Evolutionary conservation across 306 rosid genomes (phyloP), one percentile per base, ranked within the genome.

Genomic region (Vicia villosa): DNA sequence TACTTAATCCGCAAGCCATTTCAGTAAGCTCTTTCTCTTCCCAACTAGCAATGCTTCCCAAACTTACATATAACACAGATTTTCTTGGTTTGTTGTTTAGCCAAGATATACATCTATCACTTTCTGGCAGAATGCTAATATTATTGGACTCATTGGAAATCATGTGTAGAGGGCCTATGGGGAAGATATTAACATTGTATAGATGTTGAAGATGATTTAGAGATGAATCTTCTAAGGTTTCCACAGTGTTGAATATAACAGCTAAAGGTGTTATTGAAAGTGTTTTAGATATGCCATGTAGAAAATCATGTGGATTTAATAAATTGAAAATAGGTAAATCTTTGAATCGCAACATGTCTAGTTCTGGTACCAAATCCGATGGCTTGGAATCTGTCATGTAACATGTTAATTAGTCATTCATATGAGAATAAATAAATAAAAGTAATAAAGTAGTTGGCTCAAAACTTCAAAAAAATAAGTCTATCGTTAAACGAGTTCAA

Each of bases 11-110:
- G 36, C 70, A 75, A 6, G 88, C 88, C 59, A 84, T 85, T 73
- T 86, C 83, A 0, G 61, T 67, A 5, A 81, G 32, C 47, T 81
- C 88, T 7, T 79, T 72, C 61, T 79, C 80, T 0, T 73, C 63
- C 59, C 87, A 68, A 11, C 81, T 74, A 1, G 82, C 88, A 51
- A 89, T 22, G 78, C 86, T 89, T 13, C 96, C 96, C 32, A 81
- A 60, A 51, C 88, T 86, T 74, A 84, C 70, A 46, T 84, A 84
- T 26, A 80, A 2, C 10, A 84, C 77, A 0, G 85, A 80, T 14
- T 70, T 14, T 47, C 2, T 38, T 34, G 14, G 7, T 57, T 80
- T 78, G 60, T 74, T 28, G 57, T 81, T 40, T 3, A 84, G 85
- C 85, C 88, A 81, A 0, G 63, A n/a, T 4, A 81, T 55, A 77